Percentiles rank a stretch among this genome's conserved stretches.
Conservation (phyloP, 441 rosid species). For the Metrosideros polymorpha region DNA sequence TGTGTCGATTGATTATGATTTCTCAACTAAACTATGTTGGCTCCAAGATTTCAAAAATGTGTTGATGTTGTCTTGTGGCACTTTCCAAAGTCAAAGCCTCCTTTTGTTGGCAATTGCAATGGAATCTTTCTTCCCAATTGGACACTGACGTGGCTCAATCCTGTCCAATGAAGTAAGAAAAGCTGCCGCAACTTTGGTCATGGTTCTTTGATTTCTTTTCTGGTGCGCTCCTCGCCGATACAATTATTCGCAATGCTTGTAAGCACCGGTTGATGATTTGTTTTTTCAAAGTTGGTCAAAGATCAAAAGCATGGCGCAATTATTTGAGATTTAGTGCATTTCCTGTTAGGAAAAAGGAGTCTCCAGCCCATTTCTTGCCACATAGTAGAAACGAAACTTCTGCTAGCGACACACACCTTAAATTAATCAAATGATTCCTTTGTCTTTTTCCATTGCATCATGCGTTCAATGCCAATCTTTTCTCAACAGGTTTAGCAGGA, state of each 20-base stretch:
- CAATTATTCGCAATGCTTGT: not conserved
- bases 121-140: not conserved
- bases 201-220: not conserved
- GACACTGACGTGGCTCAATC: not conserved
- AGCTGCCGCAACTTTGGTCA: not conserved
- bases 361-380: not conserved
- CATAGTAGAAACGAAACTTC: not conserved
- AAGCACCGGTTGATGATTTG: not conserved
- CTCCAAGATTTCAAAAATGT: not conserved
- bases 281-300: not conserved
- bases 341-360: not conserved
- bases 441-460: not conserved
- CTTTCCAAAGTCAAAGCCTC: not conserved
- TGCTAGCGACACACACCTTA: not conserved
- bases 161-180: not conserved
- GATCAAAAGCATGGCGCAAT: not conserved
- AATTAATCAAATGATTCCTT: not conserved
- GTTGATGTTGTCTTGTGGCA: not conserved
- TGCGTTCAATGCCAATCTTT: not conserved
- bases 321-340: not conserved
- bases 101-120: not conserved
- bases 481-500: not conserved
- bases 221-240: not conserved
- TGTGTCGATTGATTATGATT: not conserved
- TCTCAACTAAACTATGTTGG: not conserved